phyloP scores from a whole-genome alignment of 306 rosid genomes.

The Quercus agrifolia region DNA sequence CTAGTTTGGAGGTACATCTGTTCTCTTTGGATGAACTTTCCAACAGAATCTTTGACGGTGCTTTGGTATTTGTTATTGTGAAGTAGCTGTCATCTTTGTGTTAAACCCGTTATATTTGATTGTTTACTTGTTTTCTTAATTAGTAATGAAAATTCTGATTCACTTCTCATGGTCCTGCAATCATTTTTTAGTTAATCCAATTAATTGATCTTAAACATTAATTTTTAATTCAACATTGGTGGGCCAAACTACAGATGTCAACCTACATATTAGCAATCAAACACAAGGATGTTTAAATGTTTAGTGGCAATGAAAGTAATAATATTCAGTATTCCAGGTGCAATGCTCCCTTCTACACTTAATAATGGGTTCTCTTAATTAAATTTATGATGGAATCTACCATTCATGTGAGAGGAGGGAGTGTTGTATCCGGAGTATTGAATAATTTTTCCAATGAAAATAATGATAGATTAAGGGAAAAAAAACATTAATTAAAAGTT shows the following conservation, averaged over 20 bases:
- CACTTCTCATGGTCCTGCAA: neutral
- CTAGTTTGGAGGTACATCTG: constrained; percentile 17
- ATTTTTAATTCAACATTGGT: neutral
- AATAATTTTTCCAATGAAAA: too few relatives aligned
- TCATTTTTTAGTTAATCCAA: neutral
- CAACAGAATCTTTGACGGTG: neutral
- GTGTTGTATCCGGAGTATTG: too few relatives aligned
- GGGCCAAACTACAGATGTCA: neutral
- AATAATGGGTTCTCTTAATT: too few relatives aligned
- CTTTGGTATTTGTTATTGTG: neutral
- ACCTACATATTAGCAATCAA: neutral
- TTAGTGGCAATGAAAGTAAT: neutral
- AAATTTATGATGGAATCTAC: too few relatives aligned
- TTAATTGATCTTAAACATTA: neutral
- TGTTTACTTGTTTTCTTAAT: neutral
- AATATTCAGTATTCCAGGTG: neutral
- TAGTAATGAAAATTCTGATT: neutral
- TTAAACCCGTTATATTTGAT: neutral
- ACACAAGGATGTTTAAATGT: neutral
- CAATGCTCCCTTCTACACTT: too few relatives aligned
- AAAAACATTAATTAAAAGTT: neutral
- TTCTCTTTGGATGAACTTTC: constrained; percentile 4
- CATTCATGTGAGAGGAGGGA: too few relatives aligned
- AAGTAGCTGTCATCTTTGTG: neutral
- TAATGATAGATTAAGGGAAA: neutral